phyloP scores from a whole-genome alignment of 805 yeast species.

The Candida xiaguanensis region DNA sequence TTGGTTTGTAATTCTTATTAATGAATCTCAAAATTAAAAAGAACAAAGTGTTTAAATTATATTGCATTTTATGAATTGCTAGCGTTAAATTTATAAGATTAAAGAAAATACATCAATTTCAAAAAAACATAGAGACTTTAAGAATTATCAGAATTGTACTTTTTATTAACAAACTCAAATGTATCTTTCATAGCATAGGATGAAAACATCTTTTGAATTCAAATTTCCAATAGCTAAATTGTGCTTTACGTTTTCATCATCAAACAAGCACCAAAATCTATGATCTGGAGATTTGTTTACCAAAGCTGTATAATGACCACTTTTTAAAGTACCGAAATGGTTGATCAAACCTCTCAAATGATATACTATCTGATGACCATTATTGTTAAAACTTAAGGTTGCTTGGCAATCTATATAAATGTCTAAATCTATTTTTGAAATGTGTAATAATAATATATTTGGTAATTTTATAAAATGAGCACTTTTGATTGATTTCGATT shows the following conservation, averaged over 20 bases:
- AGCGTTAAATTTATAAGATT: too few species aligned
- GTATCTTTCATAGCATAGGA: constrained; percentile 57
- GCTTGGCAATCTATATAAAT: constrained; percentile 55
- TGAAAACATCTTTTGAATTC: constrained; percentile 59
- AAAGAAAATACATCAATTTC: too few species aligned
- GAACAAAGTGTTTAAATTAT: too few species aligned
- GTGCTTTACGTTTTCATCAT: constrained; percentile 57
- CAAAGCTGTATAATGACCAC: constrained; percentile 75
- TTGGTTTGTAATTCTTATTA: too few species aligned
- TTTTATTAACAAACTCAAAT: too few species aligned
- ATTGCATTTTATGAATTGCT: too few species aligned
- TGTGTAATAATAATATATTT: constrained; percentile 35
- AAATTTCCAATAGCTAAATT: constrained; percentile 46
- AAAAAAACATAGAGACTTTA: too few species aligned
- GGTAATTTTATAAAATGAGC: constrained; percentile 33
- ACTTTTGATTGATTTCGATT: constrained; percentile 19
- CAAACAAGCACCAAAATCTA: constrained; percentile 70
- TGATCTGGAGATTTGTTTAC: constrained; percentile 46
- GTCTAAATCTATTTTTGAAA: constrained; percentile 43
- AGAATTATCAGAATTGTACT: too few species aligned
- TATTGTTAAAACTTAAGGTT: constrained; percentile 42
- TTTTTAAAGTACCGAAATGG: constrained; percentile 64
- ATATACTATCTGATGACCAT: constrained; percentile 39
- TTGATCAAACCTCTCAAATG: constrained; percentile 61
- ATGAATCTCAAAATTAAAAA: too few species aligned